Percentiles rank a stretch among this genome's conserved stretches.
Evolutionary conservation across 2,329 filamentous ascomycete species (phyloP).

Genomic region (Fonsecaea nubica): DNA sequence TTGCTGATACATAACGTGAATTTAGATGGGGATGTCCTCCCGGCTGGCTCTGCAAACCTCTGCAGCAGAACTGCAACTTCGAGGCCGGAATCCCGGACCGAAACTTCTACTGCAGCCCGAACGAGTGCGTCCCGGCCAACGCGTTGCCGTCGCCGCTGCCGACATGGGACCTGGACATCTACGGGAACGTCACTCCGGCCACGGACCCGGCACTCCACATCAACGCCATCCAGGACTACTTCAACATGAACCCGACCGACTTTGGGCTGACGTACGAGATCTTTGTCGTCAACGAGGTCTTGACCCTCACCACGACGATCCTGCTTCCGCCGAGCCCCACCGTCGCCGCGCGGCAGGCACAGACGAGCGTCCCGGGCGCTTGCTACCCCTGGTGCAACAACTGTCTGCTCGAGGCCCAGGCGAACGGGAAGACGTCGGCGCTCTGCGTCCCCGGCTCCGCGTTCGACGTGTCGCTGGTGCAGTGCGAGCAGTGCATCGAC

Average conservation of each 20-base stretch:
- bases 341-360: constrained; percentile 38
- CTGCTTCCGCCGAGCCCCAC: constrained; percentile 35
- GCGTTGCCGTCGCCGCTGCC: constrained; percentile 40
- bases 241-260: constrained; percentile 66
- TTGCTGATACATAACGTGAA: too few relatives aligned
- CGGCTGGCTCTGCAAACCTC: constrained; percentile 51
- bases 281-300: constrained; percentile 56
- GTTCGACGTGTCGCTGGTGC: constrained; percentile 49
- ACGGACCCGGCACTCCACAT: constrained; percentile 44
- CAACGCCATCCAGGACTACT: constrained; percentile 55
- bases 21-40: constrained; percentile 54
- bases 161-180: constrained; percentile 40
- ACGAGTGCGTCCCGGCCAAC: constrained; percentile 49
- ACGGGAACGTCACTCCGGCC: constrained; percentile 38
- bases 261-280: constrained; percentile 71
- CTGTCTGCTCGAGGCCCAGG: constrained; percentile 55
- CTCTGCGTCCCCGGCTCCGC: constrained; percentile 56
- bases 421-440: constrained; percentile 53
- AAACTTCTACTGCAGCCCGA: constrained; percentile 49
- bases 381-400: constrained; percentile 65
- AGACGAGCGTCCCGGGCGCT: constrained; percentile 49
- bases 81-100: constrained; percentile 49
- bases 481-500: constrained; percentile 56
- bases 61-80: constrained; percentile 49
- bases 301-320: constrained; percentile 57